These are phyloP conservation scores for Rosa persica DNA, from an alignment of 306 rosid species.

Conservation along the genomic window DNA sequence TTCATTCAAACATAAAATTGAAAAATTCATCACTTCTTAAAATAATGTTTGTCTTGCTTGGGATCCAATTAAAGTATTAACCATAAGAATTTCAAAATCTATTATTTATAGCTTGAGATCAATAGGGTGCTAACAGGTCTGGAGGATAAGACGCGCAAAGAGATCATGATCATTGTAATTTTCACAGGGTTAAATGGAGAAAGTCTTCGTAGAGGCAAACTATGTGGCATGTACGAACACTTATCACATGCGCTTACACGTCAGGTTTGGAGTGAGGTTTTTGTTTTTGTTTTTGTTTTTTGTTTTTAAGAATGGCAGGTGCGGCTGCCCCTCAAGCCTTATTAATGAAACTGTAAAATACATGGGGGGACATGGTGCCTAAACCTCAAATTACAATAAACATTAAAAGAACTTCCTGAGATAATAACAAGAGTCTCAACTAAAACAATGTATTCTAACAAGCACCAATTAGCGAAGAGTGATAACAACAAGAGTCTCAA, in stretches of 20 bases:
- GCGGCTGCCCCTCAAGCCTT: too few relatives aligned
- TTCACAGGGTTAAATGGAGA: background rate
- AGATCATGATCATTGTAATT: background rate
- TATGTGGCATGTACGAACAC: background rate
- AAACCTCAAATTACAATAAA: too few relatives aligned
- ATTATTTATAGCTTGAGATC: background rate
- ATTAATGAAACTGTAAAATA: too few relatives aligned
- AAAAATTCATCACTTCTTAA: background rate
- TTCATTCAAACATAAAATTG: background rate
- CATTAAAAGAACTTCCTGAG: too few relatives aligned
- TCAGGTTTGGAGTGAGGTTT: background rate
- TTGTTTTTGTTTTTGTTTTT: too few relatives aligned
- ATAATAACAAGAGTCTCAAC: too few relatives aligned
- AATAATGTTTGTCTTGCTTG: conserved; percentile 4
- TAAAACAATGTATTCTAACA: too few relatives aligned
- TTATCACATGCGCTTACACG: background rate
- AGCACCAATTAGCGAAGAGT: too few relatives aligned
- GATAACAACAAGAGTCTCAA: too few relatives aligned
- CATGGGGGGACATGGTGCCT: too few relatives aligned
- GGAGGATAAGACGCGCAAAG: background rate
- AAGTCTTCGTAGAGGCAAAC: background rate
- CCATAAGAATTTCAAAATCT: background rate
- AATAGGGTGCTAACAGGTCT: background rate
- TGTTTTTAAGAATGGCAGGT: too few relatives aligned
- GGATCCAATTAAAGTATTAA: background rate